These are phyloP conservation scores for Kingdonia uniflora DNA, from an alignment of 164 flowering plant genomes.

Conservation along the genomic window DNA sequence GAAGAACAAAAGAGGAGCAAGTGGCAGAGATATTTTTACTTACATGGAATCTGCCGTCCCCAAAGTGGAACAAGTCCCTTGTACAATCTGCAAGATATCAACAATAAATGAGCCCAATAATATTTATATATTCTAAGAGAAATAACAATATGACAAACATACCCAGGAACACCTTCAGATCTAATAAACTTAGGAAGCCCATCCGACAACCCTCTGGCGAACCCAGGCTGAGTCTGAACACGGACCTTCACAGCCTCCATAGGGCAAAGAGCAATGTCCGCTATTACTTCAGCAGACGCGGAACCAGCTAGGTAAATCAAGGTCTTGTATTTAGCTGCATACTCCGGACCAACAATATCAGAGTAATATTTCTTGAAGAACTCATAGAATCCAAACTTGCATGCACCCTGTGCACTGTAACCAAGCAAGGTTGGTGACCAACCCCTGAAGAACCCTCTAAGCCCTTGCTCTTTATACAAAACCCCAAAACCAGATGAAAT, in stretches of 20 bases:
- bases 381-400: constrained; percentile 81
- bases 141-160: constrained; percentile 9
- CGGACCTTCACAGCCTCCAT: constrained; percentile 83
- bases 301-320: constrained; percentile 78
- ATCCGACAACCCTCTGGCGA: constrained; percentile 65
- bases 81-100: constrained; percentile 43
- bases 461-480: constrained; percentile 62
- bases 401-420: constrained; percentile 89
- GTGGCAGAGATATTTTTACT: constrained; percentile 14
- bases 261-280: constrained; percentile 76
- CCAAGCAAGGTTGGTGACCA: constrained; percentile 78
- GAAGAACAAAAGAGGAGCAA: neutral
- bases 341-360: constrained; percentile 72
- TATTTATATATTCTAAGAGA: neutral
- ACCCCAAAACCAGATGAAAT: constrained; percentile 69
- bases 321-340: constrained; percentile 70
- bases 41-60: constrained; percentile 90
- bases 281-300: constrained; percentile 82
- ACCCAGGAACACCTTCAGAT: constrained; percentile 72
- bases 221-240: constrained; percentile 81
- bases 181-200: constrained; percentile 70
- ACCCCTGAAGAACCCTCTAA: constrained; percentile 68
- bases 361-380: constrained; percentile 75
- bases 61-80: constrained; percentile 75
- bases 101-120: neutral